Base-by-base conservation (phyloP, 2,329 filamentous ascomycete genomes). In the Paraconiothyrium brasiliense region DNA sequence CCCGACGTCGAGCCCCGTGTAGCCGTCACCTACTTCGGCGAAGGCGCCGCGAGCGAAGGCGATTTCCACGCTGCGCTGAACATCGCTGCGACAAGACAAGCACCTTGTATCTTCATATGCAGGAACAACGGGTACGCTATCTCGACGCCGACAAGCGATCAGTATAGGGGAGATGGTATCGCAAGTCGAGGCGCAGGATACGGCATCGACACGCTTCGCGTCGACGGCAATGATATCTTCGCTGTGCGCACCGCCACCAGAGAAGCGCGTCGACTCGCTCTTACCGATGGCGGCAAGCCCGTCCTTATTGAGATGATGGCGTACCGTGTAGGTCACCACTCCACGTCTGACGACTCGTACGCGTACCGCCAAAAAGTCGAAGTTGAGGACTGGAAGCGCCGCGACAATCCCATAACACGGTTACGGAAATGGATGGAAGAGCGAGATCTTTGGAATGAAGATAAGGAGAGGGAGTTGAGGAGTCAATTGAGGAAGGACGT, bases 321-420 rank as follows among this genome's bases (percentile, higher is more conserved):
- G 27, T 99, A 99, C 80, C 93, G 95, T n/a, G 94, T 98, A 47
- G 94, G 92, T 7, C 93, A 99, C 76, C 95, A 99, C 82, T 97
- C 93, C 79, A 99, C 95, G 0, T 95, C 92, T 0, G 95, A 99
- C 75, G 95, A 99, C 80, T 95, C 92, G 30, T 99, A 97, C 73
- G 95, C 95, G 0, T 99, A 99, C 81, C 91, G 95, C 9, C 93
- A 94, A 1, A 89, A 91, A 30, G 89, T 97, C 0, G 95, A 99
- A 75, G 95, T 99, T 8, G 92, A 97, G 76, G 92, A 97, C 76
- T 97, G 93, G 93, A 97, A 96, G 79, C 78, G 93, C 0, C 84
- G 93, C 13, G 94, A 97, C 74, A 97, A 97, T 72, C 93, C 93
- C 1, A 90, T 97, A 54, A 93, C 92, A 2, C 86, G 93, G 13